These are phyloP conservation scores for Aspergillus ochraceus DNA, from an alignment of 2,329 filamentous ascomycete genomes.

Conservation along the genomic window DNA sequence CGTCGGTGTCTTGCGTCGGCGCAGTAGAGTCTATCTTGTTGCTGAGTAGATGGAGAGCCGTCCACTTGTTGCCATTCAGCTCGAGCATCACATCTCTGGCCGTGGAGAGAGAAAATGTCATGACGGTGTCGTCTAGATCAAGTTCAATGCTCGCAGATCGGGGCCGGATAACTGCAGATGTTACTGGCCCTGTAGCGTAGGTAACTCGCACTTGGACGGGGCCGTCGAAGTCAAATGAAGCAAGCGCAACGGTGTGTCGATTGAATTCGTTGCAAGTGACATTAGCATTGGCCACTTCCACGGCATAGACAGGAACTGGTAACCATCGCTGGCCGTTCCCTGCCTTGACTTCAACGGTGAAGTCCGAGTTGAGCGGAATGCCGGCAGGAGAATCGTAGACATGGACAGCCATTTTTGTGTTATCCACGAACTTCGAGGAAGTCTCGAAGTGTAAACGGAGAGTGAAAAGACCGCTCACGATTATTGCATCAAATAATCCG, in stretches of 20 bases:
- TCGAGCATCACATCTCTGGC: conserved; percentile 3
- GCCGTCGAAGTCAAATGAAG: conserved; percentile 5
- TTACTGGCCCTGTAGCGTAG: neutral
- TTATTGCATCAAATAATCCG: no score
- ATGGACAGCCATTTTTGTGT: neutral
- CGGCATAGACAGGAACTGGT: neutral
- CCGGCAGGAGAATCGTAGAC: neutral
- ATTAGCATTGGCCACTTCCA: conserved; percentile 3
- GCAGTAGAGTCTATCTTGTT: neutral
- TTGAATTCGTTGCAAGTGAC: neutral
- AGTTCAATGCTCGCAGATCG: neutral
- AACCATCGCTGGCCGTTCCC: neutral
- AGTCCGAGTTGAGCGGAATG: neutral
- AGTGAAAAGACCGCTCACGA: no score
- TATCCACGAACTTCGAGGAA: no score
- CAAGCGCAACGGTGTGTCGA: neutral
- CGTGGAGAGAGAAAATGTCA: neutral
- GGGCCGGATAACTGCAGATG: conserved; percentile 1
- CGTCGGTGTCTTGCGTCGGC: neutral
- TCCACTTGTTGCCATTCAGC: conserved; percentile 3
- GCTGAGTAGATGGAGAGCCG: conserved; percentile 2
- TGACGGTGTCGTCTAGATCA: neutral
- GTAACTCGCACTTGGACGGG: neutral
- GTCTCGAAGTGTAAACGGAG: no score
- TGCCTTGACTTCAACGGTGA: neutral